Evolutionary conservation across 345 rosid genomes (phyloP).

Genomic region (Gossypium rotundifolium): DNA sequence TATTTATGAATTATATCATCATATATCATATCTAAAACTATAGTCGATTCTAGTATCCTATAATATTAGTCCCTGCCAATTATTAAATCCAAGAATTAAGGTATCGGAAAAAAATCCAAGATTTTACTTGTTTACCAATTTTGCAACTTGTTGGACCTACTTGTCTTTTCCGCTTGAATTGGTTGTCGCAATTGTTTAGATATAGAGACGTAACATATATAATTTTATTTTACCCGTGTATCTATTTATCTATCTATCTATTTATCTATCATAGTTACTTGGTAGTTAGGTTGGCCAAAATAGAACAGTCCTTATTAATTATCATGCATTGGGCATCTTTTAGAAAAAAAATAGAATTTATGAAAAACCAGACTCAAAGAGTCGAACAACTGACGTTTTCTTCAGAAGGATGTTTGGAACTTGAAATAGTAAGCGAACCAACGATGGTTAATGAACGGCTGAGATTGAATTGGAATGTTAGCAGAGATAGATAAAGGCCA

Average conservation of each 20-base stretch:
- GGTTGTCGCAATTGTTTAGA: neutral
- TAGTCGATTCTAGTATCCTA: too few species aligned
- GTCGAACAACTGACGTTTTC: neutral
- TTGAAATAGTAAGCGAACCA: neutral
- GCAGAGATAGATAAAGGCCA: neutral
- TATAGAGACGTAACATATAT: neutral
- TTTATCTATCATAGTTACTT: too few species aligned
- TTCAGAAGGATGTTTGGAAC: neutral
- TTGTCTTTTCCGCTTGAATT: neutral
- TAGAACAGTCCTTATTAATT: neutral
- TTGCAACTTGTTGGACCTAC: neutral
- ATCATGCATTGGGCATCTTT: neutral
- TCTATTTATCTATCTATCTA: too few species aligned
- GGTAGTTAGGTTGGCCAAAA: neutral
- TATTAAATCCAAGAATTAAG: too few species aligned
- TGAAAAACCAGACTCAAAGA: neutral
- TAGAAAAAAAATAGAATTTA: neutral
- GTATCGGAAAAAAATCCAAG: neutral
- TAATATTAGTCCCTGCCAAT: too few species aligned
- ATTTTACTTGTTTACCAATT: neutral
- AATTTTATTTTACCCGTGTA: too few species aligned
- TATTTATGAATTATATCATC: too few species aligned
- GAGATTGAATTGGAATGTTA: neutral
- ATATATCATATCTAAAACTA: too few species aligned
- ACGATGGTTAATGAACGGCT: neutral